Conservation (phyloP, 805 yeast species). For the Pichia cabralensis region DNA sequence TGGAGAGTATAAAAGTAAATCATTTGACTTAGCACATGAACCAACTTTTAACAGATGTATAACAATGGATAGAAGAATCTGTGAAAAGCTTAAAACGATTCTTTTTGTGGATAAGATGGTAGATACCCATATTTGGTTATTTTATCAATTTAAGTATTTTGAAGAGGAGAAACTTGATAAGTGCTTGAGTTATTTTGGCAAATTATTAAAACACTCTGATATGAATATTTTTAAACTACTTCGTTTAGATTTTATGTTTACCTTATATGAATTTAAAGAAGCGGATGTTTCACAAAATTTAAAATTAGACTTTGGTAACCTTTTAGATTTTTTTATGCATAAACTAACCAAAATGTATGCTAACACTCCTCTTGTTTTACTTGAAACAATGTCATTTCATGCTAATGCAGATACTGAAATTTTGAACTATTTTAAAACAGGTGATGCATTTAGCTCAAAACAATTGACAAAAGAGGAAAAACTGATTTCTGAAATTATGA, state of each 20-base stretch:
- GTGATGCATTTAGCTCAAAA: constrained; percentile 29
- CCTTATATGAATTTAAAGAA: constrained; percentile 40
- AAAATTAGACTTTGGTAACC: constrained; percentile 52
- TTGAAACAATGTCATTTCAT: constrained; percentile 53
- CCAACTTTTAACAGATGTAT: constrained; percentile 4
- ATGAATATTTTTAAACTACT: constrained; percentile 42
- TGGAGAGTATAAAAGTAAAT: constrained; percentile 19
- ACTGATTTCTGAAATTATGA: constrained; percentile 12
- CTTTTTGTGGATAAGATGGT: constrained; percentile 53
- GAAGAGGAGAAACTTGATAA: constrained; percentile 48
- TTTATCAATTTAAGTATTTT: constrained; percentile 54
- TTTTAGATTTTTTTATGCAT: constrained; percentile 56
- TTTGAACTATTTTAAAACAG: constrained; percentile 48
- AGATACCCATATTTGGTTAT: constrained; percentile 51
- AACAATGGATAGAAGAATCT: constrained; percentile 8
- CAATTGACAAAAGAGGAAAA: constrained; percentile 26
- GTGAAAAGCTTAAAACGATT: constrained; percentile 26
- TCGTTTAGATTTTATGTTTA: constrained; percentile 64
- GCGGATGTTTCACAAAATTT: constrained; percentile 40
- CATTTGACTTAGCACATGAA: constrained; percentile 16
- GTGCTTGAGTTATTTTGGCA: constrained; percentile 60
- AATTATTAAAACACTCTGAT: constrained; percentile 56
- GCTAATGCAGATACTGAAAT: constrained; percentile 39
- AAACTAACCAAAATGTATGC: constrained; percentile 39
- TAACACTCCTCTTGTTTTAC: constrained; percentile 42